Evolutionary conservation across 2,329 filamentous ascomycete genomes (phyloP), one percentile per base, ranked within the genome.

Genomic region (Colletotrichum tropicicola): DNA sequence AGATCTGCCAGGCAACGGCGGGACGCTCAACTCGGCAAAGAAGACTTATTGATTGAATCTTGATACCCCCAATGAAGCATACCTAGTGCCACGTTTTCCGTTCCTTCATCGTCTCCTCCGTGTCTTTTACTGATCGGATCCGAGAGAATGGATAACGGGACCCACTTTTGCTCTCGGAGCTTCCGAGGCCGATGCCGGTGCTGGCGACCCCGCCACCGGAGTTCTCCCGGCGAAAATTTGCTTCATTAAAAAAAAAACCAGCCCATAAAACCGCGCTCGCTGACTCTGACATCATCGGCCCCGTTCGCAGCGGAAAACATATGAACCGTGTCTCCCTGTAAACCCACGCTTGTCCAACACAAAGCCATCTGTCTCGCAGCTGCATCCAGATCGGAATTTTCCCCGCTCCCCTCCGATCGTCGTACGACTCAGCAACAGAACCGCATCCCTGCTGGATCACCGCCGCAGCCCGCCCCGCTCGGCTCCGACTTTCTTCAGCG

Each of bases 221-320:
- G 35, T 49, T 55, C 43, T 61, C 19, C 61, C 57, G 61, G 49
- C 44, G 54, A 61, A 65, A 65, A 65, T 65, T 62, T 65, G 62
- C 61, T 17, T 32, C 8, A 23, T 15, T 37, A 44, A n/a, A 30
- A 59, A 44, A 47, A 41, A 19, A 3, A 41, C 7, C 37, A 19
- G 39, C 25, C 5, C 47, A 19, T 13, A 48, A 51, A 63, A 30
- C 28, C 35, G 17, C 43, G 17, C 21, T 21, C 30, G 17, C 10
- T 13, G 5, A n/a, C 41, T 51, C 57, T 65, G 57, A 65, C 62
- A 61, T 65, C 61, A 65, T 61, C 49, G 57, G 10, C 4, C 32
- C 13, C 32, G 13, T n/a, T 35, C 7, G 12, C 32, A 35, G 32
- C 32, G 32, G 7, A 35, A n/a, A 35, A 12, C 25, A 30, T 54